These are phyloP conservation scores for Colletotrichum salicis DNA, from an alignment of 2,329 filamentous ascomycete genomes.

Conservation along the genomic window DNA sequence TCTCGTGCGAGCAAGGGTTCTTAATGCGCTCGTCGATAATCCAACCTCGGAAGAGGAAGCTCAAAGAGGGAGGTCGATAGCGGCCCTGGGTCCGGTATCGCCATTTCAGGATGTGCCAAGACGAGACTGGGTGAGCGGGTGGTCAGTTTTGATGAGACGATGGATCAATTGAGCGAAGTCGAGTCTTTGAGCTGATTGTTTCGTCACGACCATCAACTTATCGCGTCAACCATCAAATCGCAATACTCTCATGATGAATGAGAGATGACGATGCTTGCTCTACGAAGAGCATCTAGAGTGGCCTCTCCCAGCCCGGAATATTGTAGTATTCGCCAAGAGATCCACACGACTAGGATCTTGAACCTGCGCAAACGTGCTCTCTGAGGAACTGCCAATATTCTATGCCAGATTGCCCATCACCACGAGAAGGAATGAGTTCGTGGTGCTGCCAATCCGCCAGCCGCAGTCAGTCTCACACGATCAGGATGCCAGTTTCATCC, in stretches of 20 bases:
- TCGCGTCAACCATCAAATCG: background rate
- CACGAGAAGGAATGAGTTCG: background rate
- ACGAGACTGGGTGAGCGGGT: background rate
- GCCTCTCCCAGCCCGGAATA: background rate
- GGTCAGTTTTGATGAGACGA: background rate
- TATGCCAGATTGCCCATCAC: no score
- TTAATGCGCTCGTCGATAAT: constrained; percentile 5
- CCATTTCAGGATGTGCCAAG: constrained; percentile 4
- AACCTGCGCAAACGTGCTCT: constrained; percentile 29
- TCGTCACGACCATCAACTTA: fast-evolving
- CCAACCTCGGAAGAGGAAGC: constrained; percentile 13
- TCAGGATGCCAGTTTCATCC: background rate
- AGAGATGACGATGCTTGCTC: no score
- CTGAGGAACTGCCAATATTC: background rate
- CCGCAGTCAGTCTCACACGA: background rate
- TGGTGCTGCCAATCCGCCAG: background rate
- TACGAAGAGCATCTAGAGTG: no score
- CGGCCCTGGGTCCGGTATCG: background rate
- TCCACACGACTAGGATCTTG: constrained; percentile 18
- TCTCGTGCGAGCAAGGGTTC: background rate
- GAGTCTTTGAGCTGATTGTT: background rate
- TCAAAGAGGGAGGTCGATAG: constrained; percentile 26
- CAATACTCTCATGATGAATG: no score
- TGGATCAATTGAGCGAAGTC: fast-evolving
- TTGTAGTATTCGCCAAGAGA: constrained; percentile 3